Evolutionary conservation across 495 filamentous ascomycete genomes (phyloP).

Genomic region (Hyaloscypha hepaticicola): DNA sequence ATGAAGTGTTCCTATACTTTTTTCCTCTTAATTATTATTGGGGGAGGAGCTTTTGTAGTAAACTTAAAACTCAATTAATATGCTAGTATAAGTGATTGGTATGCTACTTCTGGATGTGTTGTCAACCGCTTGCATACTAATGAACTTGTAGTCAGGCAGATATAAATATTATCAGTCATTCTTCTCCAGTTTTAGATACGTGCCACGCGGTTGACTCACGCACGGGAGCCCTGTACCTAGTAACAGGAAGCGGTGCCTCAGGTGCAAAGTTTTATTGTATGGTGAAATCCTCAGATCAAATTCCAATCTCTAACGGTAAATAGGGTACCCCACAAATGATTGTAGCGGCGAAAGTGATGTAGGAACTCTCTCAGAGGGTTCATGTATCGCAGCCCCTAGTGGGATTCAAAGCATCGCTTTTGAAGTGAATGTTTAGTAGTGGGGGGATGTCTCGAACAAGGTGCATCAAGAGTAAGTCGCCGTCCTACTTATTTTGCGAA

Average conservation of each 20-base stretch:
- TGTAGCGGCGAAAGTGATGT: neutral
- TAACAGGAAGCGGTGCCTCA: conserved; percentile 1
- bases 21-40: neutral
- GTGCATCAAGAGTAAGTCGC: no score
- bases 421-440: neutral
- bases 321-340: neutral
- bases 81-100: conserved; percentile 4
- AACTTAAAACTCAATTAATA: conserved; percentile 5
- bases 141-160: conserved; percentile 1
- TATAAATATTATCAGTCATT: conserved; percentile 1
- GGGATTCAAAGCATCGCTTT: neutral
- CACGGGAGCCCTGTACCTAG: conserved; percentile 5
- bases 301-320: neutral
- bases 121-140: conserved; percentile 2
- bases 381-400: conserved; percentile 6
- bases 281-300: neutral
- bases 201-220: neutral
- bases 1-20: conserved; percentile 6
- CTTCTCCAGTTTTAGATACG: neutral
- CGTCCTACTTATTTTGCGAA: no score
- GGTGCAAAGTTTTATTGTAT: neutral
- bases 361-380: neutral
- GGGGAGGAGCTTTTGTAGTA: conserved; percentile 5
- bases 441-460: neutral
- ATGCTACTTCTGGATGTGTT: conserved; percentile 5